Base-by-base conservation (phyloP, 1,139 yeast genomes). In the Sugiyamaella sp. region DNA sequence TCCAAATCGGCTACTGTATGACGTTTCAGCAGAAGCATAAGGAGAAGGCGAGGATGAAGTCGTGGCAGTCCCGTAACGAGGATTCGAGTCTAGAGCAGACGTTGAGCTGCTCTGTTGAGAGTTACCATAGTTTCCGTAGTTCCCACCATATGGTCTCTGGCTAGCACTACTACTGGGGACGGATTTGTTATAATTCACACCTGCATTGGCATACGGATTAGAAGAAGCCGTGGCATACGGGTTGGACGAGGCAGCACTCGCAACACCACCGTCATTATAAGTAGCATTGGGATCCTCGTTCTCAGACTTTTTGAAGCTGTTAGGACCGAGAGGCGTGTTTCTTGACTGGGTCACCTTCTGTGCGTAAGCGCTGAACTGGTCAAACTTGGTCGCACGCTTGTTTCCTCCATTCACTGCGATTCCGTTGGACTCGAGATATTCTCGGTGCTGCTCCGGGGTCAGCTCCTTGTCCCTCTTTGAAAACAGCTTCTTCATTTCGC, bases 331-430 rank as follows among this genome's bases (percentile, higher is more conserved):
- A 24, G 49, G 53, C 14, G 44, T 49, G 22, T 51, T 49, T 29
- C 49, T 44, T 4, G 50, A 42, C 10, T 60, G 54, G 20, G 58
- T 54, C 43, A 63, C 53, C 48, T 58, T 55, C 50, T 62, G 60
- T 14, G 75, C 75, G 46, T 69, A 63, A 42, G 60, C 64, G n/a
- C 68, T 59, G 60, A 65, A 71, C 46, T 67, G 70, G 32, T 63
- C 59, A 51, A 71, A 71, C 64, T 72, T 72, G 50, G 65, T 55
- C 17, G 67, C 64, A n/a, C 71, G 64, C 39, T 59, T 63, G 57
- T 59, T 58, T 29, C 63, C 59, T 21, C 51, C 49, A 19, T 57
- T 60, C 17, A 57, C 56, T 4, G 65, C 62, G n/a, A 71, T 62
- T 14, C 71, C 70, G 21, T 62, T 56, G 41, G 57, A 58, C 50